Evolutionary conservation across 768 basidiomycete genomes (phyloP), one percentile per base, ranked within the genome.

Genomic region (Lactarius pseudohatsudake): DNA sequence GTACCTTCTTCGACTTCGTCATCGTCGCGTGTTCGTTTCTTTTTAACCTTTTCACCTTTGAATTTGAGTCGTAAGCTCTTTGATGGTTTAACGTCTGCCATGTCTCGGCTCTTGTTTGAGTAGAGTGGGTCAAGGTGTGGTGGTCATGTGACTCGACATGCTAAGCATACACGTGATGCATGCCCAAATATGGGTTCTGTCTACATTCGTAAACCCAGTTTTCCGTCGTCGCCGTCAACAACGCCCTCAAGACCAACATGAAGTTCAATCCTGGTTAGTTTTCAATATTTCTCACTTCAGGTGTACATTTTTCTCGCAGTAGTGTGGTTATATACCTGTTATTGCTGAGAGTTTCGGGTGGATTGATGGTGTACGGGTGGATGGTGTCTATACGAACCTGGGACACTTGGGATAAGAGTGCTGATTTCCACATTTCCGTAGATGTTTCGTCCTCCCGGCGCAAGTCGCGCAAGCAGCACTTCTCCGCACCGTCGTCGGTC

Each of bases 381-480:
- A 68, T 64, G 70, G 41, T 15, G 66, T 55, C 36, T 40, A n/a
- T 65, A 16, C 50, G 16, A 34, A 36, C 32, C 36, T 40, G 55
- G 34, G 38, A 40, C 45, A 66, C 45, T 65, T 59, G 34, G 77
- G 67, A 79, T 36, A 40, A 38, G 55, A 54, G 82, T 69, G 82
- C 70, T 68, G 68, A 65, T 71, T 68, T 69, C 50, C 57, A 71
- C 61, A 56, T 61, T 20, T 59, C 69, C 34, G 57, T 72, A 95
- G 94, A 92, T 76, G 86, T 91, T 75, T 92, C 94, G 71, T 92
- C 91, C 72, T 94, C 93, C 75, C 89, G 95, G 78, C 93, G 97
- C 86, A 98, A 98, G 87, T 87, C 90, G 75, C 94, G 95, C 83
- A 98, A 97, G 87, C 91, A 91, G 72, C 97, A 99, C 86, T 98